Evolutionary conservation across 805 yeast species (phyloP), one percentile per base, ranked within the genome.

Genomic region (Starmerella stigmatis): DNA sequence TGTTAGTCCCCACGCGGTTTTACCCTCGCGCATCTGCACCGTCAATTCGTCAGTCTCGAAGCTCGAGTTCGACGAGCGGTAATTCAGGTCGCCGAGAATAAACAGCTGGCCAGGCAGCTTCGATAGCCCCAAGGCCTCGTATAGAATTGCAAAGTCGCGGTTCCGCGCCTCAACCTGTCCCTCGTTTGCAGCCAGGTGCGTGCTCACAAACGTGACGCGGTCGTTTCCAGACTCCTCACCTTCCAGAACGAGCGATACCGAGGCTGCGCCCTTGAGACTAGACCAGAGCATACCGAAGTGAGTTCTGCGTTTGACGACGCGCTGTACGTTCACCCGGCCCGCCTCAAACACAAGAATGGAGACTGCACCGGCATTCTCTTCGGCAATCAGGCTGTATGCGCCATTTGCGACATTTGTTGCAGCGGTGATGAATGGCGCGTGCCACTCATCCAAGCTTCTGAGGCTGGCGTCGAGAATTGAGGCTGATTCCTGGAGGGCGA

Each of bases 31-130:
- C 40, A 69, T 61, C 3, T 72, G 71, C 1, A 54, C 40, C 1
- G 66, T 60, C 32, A 80, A 64, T 56, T 80, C 86, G 57, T 80
- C 86, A 23, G 49, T 43, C 53, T 55, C 48, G 5, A 61, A 45
- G 15, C 66, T 59, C 11, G 57, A 61, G 7, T 60, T 60, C 1
- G 57, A 52, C 16, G 81, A 72, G 35, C 97, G 68, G 61, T 82
- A 88, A 59, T 88, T 88, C 55, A 88, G 66, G 62, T 88, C 97
- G 0, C 97, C 97, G 70, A 84, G 64, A 43, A 86, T 60, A 56
- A 86, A 80, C 5, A 79, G 63, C 58, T 82, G 94, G 10, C 71
- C 55, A 1, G 62, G 53, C 0, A 78, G 69, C 4, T 76, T 78
- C 52, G 78, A 80, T 57, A 81, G 78, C 45, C 71, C 75, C 38